Evolutionary conservation across 768 basidiomycete genomes (phyloP).

Genomic region (Lyophyllum atratum): DNA sequence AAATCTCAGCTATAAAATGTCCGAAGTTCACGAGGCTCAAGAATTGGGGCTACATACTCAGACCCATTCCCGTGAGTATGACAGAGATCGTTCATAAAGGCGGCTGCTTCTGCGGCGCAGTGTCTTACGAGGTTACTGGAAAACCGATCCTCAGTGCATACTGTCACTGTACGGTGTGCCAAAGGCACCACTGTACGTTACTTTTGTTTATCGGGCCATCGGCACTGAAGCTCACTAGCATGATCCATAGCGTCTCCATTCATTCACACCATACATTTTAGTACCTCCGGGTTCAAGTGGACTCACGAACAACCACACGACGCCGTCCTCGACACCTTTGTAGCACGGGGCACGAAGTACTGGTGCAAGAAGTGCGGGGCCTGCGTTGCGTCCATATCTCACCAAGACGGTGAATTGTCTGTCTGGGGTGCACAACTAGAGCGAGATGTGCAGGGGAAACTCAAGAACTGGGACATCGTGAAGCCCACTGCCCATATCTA

Average conservation of each 20-base stretch:
- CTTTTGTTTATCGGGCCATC: neutral
- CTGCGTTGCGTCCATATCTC: neutral
- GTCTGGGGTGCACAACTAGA: constrained; percentile 49
- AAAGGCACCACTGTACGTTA: constrained; percentile 44
- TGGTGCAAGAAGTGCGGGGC: constrained; percentile 46
- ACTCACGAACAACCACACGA: constrained; percentile 39
- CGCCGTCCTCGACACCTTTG: constrained; percentile 45
- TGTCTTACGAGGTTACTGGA: constrained; percentile 49
- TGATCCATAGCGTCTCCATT: too few relatives aligned
- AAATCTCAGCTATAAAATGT: too few relatives aligned
- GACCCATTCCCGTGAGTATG: neutral
- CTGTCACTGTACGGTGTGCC: constrained; percentile 72
- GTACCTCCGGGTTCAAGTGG: constrained; percentile 55
- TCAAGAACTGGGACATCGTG: constrained; percentile 54
- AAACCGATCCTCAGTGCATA: constrained; percentile 57
- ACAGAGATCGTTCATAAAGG: constrained; percentile 37
- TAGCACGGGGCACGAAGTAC: constrained; percentile 56
- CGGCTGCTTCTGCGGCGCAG: constrained; percentile 57
- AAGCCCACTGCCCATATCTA: constrained; percentile 69
- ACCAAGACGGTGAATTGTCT: constrained; percentile 41
- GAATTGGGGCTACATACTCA: neutral
- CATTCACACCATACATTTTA: constrained; percentile 33
- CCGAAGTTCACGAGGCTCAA: neutral
- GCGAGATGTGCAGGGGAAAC: constrained; percentile 50
- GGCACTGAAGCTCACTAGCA: constrained; percentile 1